Percentiles rank a stretch among this genome's conserved stretches.
phyloP scores from a whole-genome alignment of 495 filamentous ascomycete species.

The Lentithecium fluviatile region DNA sequence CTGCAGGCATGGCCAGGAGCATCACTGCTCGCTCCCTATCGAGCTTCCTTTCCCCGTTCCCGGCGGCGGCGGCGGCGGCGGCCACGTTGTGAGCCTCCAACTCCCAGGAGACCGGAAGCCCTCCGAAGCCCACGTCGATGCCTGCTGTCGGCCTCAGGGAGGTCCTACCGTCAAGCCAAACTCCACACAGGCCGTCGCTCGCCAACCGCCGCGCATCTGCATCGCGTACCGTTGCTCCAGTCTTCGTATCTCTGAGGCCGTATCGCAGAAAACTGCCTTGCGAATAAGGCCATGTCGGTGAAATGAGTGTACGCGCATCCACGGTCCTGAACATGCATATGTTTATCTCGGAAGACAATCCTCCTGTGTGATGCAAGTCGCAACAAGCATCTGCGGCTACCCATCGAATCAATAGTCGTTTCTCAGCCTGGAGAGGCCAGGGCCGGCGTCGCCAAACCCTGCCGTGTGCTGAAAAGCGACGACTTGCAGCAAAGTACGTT shows the following conservation, averaged over 20 bases:
- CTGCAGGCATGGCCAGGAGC: slow-evolving; percentile 13
- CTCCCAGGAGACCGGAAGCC: slow-evolving; percentile 27
- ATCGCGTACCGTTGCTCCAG: background rate
- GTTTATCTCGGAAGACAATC: slow-evolving; percentile 14
- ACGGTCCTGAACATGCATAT: slow-evolving; percentile 16
- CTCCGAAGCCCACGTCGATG: background rate
- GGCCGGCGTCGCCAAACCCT: slow-evolving; percentile 34
- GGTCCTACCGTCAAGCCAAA: background rate
- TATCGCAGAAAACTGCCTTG: slow-evolving; percentile 6
- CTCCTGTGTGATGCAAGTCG: slow-evolving; percentile 33
- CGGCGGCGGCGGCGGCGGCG: slow-evolving; percentile 29
- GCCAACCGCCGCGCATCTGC: background rate
- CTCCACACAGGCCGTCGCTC: slow-evolving; percentile 25
- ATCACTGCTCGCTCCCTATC: slow-evolving; percentile 1
- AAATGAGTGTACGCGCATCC: slow-evolving; percentile 23
- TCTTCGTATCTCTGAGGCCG: slow-evolving; percentile 1
- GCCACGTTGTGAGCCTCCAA: slow-evolving; percentile 37
- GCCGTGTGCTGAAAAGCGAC: slow-evolving; percentile 27
- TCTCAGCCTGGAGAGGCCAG: slow-evolving; percentile 23
- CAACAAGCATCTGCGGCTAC: slow-evolving; percentile 32
- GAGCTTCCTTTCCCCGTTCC: slow-evolving; percentile 7
- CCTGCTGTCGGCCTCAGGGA: background rate
- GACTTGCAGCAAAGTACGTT: slow-evolving; percentile 33
- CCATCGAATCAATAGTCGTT: slow-evolving; percentile 30
- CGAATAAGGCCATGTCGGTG: slow-evolving; percentile 23